Conservation (phyloP, 1,139 yeast species). For the Yamadazyma epiphylla region DNA sequence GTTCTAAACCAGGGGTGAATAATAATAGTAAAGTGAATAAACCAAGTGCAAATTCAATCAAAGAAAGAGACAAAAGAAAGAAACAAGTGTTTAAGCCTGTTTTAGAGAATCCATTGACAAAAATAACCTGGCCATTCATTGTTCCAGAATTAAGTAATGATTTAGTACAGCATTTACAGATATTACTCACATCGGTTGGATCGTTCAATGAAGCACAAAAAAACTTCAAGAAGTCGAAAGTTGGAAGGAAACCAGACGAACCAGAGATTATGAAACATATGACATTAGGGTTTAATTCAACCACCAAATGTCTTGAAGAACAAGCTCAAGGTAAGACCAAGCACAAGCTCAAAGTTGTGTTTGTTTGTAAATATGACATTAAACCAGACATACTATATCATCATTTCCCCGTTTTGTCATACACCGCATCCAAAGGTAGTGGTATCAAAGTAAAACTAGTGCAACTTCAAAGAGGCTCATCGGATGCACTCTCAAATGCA, state of each 20-base stretch:
- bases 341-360: slow-evolving; percentile 30
- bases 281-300: slow-evolving; percentile 53
- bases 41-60: slow-evolving; percentile 25
- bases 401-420: slow-evolving; percentile 51
- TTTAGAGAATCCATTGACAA: slow-evolving; percentile 57
- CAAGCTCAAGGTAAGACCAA: slow-evolving; percentile 31
- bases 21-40: slow-evolving; percentile 5
- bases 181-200: slow-evolving; percentile 35
- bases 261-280: slow-evolving; percentile 25
- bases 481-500: slow-evolving; percentile 29
- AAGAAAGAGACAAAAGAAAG: slow-evolving; percentile 41
- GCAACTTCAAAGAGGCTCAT: slow-evolving; percentile 50
- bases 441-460: slow-evolving; percentile 39
- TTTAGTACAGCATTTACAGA: slow-evolving; percentile 37
- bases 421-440: slow-evolving; percentile 35
- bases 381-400: slow-evolving; percentile 43
- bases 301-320: slow-evolving; percentile 45
- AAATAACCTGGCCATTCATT: slow-evolving; percentile 51
- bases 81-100: slow-evolving; percentile 58
- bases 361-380: slow-evolving; percentile 55
- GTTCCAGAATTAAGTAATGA: slow-evolving; percentile 32
- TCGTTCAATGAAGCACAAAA: slow-evolving; percentile 21
- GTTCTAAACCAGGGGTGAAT: too few relatives aligned
- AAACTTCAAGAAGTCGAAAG: slow-evolving; percentile 6
- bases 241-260: slow-evolving; percentile 12